These are phyloP conservation scores for Quercus parvula DNA, from an alignment of 306 rosid species.

Conservation along the genomic window DNA sequence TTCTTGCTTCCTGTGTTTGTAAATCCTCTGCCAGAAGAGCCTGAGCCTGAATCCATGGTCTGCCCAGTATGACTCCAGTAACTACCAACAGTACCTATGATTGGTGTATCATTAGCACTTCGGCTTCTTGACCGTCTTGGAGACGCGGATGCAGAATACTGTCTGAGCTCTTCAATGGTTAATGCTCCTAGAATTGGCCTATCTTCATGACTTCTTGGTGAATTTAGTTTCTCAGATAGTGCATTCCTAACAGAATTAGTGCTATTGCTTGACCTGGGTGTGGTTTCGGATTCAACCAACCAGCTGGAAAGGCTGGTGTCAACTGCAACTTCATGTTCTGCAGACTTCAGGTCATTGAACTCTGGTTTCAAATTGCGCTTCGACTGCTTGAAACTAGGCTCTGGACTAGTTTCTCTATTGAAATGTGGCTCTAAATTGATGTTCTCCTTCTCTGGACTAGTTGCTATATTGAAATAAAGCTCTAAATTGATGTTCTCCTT, in stretches of 20 bases:
- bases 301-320: constrained; percentile 87
- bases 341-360: constrained; percentile 10
- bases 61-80: constrained; percentile 69
- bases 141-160: constrained; percentile 31
- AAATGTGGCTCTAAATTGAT: constrained; percentile 21
- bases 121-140: constrained; percentile 37
- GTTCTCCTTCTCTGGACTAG: constrained; percentile 53
- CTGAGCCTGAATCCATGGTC: constrained; percentile 32
- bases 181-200: constrained; percentile 66
- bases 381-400: constrained; percentile 39
- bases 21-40: constrained; percentile 21
- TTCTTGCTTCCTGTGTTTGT: constrained; percentile 6
- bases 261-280: constrained; percentile 29
- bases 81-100: constrained; percentile 78
- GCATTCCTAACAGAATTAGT: constrained; percentile 32
- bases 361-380: constrained; percentile 17
- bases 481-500: constrained; percentile 56
- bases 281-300: constrained; percentile 60
- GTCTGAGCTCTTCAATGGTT: constrained; percentile 45
- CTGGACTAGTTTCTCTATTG: constrained; percentile 17
- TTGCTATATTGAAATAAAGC: constrained; percentile 3
- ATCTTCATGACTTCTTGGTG: constrained; percentile 37
- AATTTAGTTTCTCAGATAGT: constrained; percentile 28
- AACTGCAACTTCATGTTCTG: constrained; percentile 32
- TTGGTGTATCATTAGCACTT: constrained; percentile 47